Evolutionary conservation across 345 rosid genomes (phyloP).

Genomic region (Gossypium bickii): DNA sequence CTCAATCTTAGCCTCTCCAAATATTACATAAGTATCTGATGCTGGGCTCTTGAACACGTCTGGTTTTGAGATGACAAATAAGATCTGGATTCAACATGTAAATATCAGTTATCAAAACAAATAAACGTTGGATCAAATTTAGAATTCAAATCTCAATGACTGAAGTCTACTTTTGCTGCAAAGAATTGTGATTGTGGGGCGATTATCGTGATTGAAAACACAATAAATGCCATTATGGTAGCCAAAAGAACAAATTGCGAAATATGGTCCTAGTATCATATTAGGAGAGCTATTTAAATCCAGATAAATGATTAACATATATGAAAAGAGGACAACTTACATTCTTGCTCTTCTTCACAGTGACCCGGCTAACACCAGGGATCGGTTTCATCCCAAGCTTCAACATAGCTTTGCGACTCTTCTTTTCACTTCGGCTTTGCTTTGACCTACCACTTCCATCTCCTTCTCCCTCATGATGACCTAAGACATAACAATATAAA

Average conservation of each 20-base stretch:
- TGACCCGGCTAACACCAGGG: constrained; percentile 75
- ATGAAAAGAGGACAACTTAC: constrained; percentile 28
- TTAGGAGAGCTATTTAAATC: background rate
- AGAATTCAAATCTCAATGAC: background rate
- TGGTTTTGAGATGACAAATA: constrained; percentile 80
- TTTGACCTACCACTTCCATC: constrained; percentile 58
- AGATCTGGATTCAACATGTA: constrained; percentile 33
- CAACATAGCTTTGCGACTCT: constrained; percentile 85
- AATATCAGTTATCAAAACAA: constrained; percentile 8
- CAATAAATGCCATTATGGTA: background rate
- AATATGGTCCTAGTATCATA: background rate
- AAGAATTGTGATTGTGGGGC: background rate
- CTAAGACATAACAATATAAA: background rate
- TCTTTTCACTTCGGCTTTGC: constrained; percentile 90
- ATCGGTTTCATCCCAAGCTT: constrained; percentile 89
- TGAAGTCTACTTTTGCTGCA: background rate
- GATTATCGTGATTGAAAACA: background rate
- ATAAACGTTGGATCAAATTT: background rate
- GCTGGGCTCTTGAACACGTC: constrained; percentile 90
- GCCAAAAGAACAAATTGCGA: background rate
- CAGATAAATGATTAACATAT: background rate
- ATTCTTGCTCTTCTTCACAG: constrained; percentile 81
- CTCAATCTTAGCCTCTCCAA: constrained; percentile 91
- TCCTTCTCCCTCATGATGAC: constrained; percentile 36
- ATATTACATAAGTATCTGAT: constrained; percentile 72